Evolutionary conservation across 352 stramenopile species (phyloP), one percentile per base, ranked within the genome.

Genomic region (Halophytophthora polymorphica): DNA sequence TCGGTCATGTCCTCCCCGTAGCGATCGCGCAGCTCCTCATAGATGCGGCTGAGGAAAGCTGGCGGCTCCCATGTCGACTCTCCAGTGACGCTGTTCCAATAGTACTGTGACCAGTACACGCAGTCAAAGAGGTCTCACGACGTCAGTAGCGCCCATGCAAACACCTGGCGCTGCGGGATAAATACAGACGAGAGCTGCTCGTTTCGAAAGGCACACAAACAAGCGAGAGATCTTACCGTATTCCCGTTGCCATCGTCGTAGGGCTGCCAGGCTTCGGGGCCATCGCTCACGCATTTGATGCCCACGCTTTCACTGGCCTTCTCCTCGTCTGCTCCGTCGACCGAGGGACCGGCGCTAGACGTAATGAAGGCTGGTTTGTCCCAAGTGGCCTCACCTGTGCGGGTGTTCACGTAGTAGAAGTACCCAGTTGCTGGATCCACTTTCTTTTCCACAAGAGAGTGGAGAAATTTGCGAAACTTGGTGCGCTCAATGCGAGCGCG

Each of bases 11-110:
- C 70, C 5, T 36, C 19, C 10, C 73, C 64, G 42, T 86, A 90
- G 13, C 77, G 75, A 14, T 60, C 48, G 0, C 69, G 56, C 8
- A 88, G 61, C 45, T 88, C 77, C 50, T 73, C 45, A 23, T 80
- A 79, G 25, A 87, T 84, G 17, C 68, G 61, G 7, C 61, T 75
- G 18, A 82, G 69, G 31, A 87, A 74, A 5, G 34, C 51, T 50
- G 75, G 77, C 6, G 77, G 63, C 35, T 88, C 77, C 79, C 78
- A 88, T 1, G 64, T 73, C 8, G 78, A 84, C 46, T 88, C 76
- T 21, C 71, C 71, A 2, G 73, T 86, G n/a, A 60, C 31, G 29
- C 63, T 75, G 55, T 90, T 90, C 73, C 74, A 90, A 50, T 81
- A 90, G 22, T 86, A 88, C 78, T 89, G 47, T 36, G 13, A 14